Conservation (phyloP, 2,329 filamentous ascomycete species). For the Neonectria hederae region DNA sequence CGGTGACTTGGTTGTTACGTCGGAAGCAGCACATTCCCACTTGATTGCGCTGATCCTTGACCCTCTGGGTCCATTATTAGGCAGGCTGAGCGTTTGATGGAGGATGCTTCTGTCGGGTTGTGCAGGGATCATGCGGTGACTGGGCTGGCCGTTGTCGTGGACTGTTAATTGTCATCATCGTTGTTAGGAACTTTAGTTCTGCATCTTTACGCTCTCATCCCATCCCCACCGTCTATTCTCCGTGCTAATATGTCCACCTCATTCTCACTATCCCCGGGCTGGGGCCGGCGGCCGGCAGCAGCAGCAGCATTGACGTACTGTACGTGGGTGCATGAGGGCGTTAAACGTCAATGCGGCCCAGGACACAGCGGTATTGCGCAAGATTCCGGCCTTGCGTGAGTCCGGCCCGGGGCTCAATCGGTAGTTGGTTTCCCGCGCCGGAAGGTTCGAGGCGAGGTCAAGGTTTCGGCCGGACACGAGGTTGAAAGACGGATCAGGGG, state of each 20-base stretch:
- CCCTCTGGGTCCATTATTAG: slow-evolving; percentile 2
- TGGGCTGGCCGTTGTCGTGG: background rate
- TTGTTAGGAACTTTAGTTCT: background rate
- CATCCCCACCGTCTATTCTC: slow-evolving; percentile 1
- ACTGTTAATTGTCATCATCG: slow-evolving; percentile 1
- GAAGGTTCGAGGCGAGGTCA: slow-evolving; percentile 6
- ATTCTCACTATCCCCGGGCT: slow-evolving; percentile 10
- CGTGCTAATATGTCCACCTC: background rate
- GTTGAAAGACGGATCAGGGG: slow-evolving; percentile 1
- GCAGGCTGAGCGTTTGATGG: slow-evolving; percentile 7
- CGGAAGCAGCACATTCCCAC: background rate
- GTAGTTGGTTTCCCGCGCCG: slow-evolving; percentile 24
- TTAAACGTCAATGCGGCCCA: slow-evolving; percentile 18
- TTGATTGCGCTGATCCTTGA: slow-evolving; percentile 12
- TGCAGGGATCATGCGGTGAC: slow-evolving; percentile 5
- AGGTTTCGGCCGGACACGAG: slow-evolving; percentile 14
- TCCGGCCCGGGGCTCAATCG: slow-evolving; percentile 26
- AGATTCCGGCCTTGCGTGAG: slow-evolving; percentile 8
- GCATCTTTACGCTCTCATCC: background rate
- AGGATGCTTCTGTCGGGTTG: slow-evolving; percentile 8
- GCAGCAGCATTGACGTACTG: slow-evolving; percentile 14
- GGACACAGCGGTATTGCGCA: slow-evolving; percentile 17
- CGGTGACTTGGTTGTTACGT: background rate
- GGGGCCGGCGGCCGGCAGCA: slow-evolving; percentile 20
- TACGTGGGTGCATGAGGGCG: slow-evolving; percentile 22